Percentiles rank a stretch among this genome's conserved stretches.
Conservation (phyloP, 2,329 filamentous ascomycete species). For the Penicillium sp. region DNA sequence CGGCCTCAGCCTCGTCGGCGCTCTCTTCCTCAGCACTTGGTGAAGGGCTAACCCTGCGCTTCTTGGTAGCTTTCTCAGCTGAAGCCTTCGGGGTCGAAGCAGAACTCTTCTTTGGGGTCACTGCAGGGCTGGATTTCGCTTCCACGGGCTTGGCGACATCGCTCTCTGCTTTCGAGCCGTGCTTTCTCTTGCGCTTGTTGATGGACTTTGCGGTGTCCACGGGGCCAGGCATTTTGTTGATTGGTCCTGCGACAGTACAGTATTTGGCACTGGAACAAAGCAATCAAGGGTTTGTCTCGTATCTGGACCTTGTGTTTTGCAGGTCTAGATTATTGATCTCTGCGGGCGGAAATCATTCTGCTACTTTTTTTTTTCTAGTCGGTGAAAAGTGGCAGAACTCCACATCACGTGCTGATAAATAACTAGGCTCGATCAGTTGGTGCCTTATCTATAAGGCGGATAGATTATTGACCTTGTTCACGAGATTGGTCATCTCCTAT, state of each 20-base stretch:
- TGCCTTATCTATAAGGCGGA: constrained; percentile 13
- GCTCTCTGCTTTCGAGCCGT: constrained; percentile 29
- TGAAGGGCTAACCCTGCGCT: constrained; percentile 39
- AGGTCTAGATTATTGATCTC: constrained; percentile 22
- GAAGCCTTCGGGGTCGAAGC: constrained; percentile 21
- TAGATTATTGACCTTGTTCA: not conserved
- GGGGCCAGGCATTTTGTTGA: constrained; percentile 32
- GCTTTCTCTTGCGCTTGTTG: constrained; percentile 49
- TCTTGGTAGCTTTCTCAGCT: constrained; percentile 33
- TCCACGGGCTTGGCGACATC: constrained; percentile 27
- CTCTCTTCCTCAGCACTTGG: constrained; percentile 36
- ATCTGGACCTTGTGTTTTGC: constrained; percentile 23
- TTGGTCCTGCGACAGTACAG: constrained; percentile 9
- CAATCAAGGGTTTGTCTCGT: constrained; percentile 7
- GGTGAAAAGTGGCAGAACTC: constrained; percentile 27
- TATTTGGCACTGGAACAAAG: constrained; percentile 6
- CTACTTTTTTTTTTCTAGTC: constrained; percentile 28
- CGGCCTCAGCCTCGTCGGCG: constrained; percentile 23
- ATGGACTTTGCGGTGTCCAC: constrained; percentile 40
- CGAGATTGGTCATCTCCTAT: not conserved
- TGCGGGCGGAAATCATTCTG: constrained; percentile 22
- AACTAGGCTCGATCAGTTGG: constrained; percentile 6
- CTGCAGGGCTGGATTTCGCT: constrained; percentile 19
- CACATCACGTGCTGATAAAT: constrained; percentile 35
- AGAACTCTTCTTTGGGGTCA: constrained; percentile 20